phyloP scores from a whole-genome alignment of 1,284 basidiomycete species.

The Heterobasidion parviporum region DNA sequence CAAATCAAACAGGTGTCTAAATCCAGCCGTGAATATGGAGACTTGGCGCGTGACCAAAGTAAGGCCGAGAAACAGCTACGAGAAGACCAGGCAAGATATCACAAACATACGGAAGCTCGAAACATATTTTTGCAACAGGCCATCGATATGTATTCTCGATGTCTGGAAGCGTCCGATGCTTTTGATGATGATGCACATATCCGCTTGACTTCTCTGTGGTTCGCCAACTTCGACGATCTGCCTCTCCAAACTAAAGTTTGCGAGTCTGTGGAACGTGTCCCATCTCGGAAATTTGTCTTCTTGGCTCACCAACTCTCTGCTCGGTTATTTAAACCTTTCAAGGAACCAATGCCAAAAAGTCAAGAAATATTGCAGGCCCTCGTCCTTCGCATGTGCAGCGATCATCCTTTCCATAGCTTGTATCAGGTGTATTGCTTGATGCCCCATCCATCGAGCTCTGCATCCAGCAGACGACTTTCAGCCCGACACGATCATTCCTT shows the following conservation, averaged over 20 bases:
- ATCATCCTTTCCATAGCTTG: slow-evolving; percentile 92
- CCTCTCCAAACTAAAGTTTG: slow-evolving; percentile 46
- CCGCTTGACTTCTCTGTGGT: slow-evolving; percentile 87
- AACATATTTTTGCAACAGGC: slow-evolving; percentile 67
- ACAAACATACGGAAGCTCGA: slow-evolving; percentile 50
- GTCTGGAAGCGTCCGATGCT: slow-evolving; percentile 59
- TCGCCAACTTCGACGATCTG: slow-evolving; percentile 68
- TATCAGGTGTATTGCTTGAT: slow-evolving; percentile 82
- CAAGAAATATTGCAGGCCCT: slow-evolving; percentile 62
- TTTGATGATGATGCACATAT: slow-evolving; percentile 77
- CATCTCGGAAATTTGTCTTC: slow-evolving; percentile 86
- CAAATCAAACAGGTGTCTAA: slow-evolving; percentile 28
- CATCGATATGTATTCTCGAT: slow-evolving; percentile 77
- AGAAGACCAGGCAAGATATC: slow-evolving; percentile 55
- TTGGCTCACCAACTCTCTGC: slow-evolving; percentile 91
- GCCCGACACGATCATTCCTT: slow-evolving; percentile 6
- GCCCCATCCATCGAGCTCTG: slow-evolving; percentile 21
- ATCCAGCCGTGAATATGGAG: slow-evolving; percentile 16
- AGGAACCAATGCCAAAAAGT: slow-evolving; percentile 29
- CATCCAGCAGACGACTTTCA: slow-evolving; percentile 6
- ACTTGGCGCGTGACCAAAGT: slow-evolving; percentile 23
- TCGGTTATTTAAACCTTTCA: slow-evolving; percentile 50
- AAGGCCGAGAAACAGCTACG: slow-evolving; percentile 34
- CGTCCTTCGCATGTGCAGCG: slow-evolving; percentile 70
- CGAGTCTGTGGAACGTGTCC: slow-evolving; percentile 51